Evolutionary conservation across 2,329 filamentous ascomycete genomes (phyloP), one percentile per base, ranked within the genome.

Genomic region (Knufia fluminis): DNA sequence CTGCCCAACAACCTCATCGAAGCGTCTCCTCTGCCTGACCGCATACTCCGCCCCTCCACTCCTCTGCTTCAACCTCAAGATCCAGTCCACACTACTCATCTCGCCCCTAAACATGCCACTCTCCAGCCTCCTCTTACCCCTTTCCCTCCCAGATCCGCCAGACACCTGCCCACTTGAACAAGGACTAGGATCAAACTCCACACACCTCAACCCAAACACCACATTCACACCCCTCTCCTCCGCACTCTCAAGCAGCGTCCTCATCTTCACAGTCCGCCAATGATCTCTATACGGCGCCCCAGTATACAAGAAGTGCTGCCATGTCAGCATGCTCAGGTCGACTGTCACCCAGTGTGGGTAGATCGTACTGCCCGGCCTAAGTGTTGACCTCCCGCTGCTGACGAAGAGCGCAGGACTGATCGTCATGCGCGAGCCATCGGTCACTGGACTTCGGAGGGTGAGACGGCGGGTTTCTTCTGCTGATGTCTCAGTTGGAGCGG

Each of bases 281-380:
- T 48, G 45, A 19, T 48, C 45, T 28, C 23, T 32, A 16, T 48
- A 48, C 16, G 45, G 45, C 4, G 45, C 33, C 2, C 45, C 45
- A 8, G 45, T 26, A 28, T 48, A 48, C 17, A 48, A 35, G 22
- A 48, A 48, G 33, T 48, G 45, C 33, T 48, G 45, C 45, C 45
- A 48, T 9, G 40, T 35, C 4, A 48, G 10, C 33, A 48, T 32
- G 23, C 19, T 26, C 6, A 48, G 45, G 23, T 48, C 45, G 12
- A 48, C 45, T 2, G 36, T 31, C 12, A 48, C 45, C 45, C 45
- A 48, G 3, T 14, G 14, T n/a, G n/a, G n/a, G n/a, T n/a, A n/a
- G n/a, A n/a, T n/a, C n/a, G n/a, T n/a, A n/a, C n/a, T n/a, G n/a
- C n/a, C n/a, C n/a, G n/a, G n/a, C n/a, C n/a, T n/a, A n/a, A n/a